Evolutionary conservation across 1,139 yeast genomes (phyloP).

Genomic region (Keqinozyma sinolaborantium): DNA sequence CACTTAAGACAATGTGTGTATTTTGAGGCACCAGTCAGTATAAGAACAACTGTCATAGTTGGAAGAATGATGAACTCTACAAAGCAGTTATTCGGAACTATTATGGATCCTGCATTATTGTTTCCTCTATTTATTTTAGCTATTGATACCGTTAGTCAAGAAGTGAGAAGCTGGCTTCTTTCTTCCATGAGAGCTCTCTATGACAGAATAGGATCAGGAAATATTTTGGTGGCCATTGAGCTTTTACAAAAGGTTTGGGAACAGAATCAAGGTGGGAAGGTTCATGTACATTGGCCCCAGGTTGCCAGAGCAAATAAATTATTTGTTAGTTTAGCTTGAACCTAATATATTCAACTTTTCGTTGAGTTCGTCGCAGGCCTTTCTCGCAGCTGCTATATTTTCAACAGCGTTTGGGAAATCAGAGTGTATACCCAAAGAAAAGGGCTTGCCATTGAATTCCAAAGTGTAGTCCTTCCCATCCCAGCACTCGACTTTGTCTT

Average conservation of each 20-base stretch:
- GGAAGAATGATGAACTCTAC: slow-evolving; percentile 4
- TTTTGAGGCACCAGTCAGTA: slow-evolving; percentile 6
- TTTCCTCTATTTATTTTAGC: slow-evolving; percentile 9
- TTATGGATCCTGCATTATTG: slow-evolving; percentile 6
- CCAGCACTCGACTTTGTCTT: slow-evolving; percentile 11
- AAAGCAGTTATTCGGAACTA: slow-evolving; percentile 5
- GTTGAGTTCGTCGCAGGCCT: slow-evolving; percentile 21
- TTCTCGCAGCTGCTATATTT: slow-evolving; percentile 19
- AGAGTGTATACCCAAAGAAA: slow-evolving; percentile 27
- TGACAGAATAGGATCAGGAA: slow-evolving; percentile 6
- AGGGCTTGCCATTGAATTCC: slow-evolving; percentile 20
- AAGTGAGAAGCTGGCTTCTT: slow-evolving; percentile 7
- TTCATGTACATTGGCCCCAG: slow-evolving; percentile 9
- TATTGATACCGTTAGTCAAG: slow-evolving; percentile 6
- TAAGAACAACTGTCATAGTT: slow-evolving; percentile 4
- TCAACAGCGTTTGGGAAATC: slow-evolving; percentile 29
- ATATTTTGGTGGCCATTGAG: slow-evolving; percentile 7
- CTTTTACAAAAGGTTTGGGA: slow-evolving; percentile 7
- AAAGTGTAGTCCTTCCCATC: slow-evolving; percentile 14
- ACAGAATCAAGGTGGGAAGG: slow-evolving; percentile 5
- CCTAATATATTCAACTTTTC: slow-evolving; percentile 1
- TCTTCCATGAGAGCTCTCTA: slow-evolving; percentile 3
- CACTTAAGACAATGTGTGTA: slow-evolving; percentile 6
- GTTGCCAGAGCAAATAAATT: slow-evolving; percentile 6
- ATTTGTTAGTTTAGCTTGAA: slow-evolving; percentile 6